phyloP scores from a whole-genome alignment of 1,139 yeast species.

The Saccharomyces pastorianus region DNA sequence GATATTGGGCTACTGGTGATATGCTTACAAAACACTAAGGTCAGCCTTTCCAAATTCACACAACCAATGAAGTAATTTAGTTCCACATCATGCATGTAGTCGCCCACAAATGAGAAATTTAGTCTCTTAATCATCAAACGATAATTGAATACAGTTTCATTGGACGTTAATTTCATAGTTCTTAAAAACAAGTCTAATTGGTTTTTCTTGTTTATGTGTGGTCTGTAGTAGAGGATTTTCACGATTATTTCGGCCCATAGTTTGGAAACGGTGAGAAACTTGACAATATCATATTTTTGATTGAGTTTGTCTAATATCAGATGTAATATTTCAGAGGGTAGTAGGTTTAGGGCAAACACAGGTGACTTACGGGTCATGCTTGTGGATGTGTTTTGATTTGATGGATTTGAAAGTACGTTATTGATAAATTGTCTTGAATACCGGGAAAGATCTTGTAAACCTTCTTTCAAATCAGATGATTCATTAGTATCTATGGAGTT shows the following conservation, averaged over 20 bases:
- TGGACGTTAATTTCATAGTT: constrained; percentile 46
- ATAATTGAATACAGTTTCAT: constrained; percentile 60
- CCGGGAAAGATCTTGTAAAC: constrained; percentile 13
- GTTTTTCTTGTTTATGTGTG: constrained; percentile 55
- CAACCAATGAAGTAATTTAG: constrained; percentile 53
- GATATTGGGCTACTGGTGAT: constrained; percentile 57
- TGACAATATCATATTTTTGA: constrained; percentile 54
- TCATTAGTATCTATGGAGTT: constrained; percentile 21
- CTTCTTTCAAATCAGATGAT: constrained; percentile 13
- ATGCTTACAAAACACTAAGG: constrained; percentile 71
- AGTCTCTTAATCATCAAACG: constrained; percentile 68
- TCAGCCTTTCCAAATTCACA: constrained; percentile 71
- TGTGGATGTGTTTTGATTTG: background rate
- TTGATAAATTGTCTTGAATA: constrained; percentile 9
- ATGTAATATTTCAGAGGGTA: constrained; percentile 77
- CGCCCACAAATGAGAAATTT: constrained; percentile 70
- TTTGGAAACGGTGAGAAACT: constrained; percentile 67
- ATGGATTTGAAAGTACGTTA: constrained; percentile 2
- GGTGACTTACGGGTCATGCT: background rate
- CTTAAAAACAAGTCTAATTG: constrained; percentile 43
- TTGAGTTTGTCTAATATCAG: constrained; percentile 62
- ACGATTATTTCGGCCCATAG: constrained; percentile 75
- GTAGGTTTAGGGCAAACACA: constrained; percentile 43
- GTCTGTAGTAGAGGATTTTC: constrained; percentile 84
- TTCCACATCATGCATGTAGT: constrained; percentile 55